Evolutionary conservation across 805 yeast species (phyloP), one percentile per base, ranked within the genome.

Genomic region (Pichia kluyveri): DNA sequence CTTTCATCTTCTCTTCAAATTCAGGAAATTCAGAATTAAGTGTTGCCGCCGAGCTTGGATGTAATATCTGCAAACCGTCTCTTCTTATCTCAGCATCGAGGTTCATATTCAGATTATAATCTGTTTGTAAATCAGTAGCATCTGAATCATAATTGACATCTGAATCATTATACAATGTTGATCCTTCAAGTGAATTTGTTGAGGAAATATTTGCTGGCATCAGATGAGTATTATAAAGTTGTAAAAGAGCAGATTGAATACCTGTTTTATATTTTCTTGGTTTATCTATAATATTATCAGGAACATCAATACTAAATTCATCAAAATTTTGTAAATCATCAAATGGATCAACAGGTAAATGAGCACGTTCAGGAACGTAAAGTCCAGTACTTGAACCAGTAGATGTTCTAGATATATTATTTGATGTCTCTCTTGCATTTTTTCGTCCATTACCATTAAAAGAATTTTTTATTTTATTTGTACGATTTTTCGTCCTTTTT

Each of bases 231-330:
- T 80, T 83, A 59, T 89, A 88, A 43, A 89, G 69, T 51, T 80
- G 75, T 53, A 89, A 70, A 52, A 89, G 71, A 1, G 91, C 79
- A 0, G 96, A 86, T 30, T 89, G 71, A 17, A 89, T 91, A 63
- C 97, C 96, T 27, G 89, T 89, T 55, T 83, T 83, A 12, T 87
- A 90, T 46, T 75, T 76, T 40, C 73, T 69, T 0, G 84, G 85
- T 32, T 53, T 56, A 23, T 54, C 54, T 0, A 50, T 43, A 10
- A 49, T 15, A 8, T 83, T 79, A 0, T 82, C 76, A 2, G 80
- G 74, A 46, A 76, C 70, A 41, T 76, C 79, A 15, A 71, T 58
- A 49, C 69, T 69, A 2, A 56, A 58, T 14, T 59, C 69, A 31
- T 49, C 49, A n/a, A 54, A 32, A 37, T 54, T 46, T 41, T 49